These are phyloP conservation scores for Trichoderma parareesei DNA, from an alignment of 495 filamentous ascomycete genomes.

Conservation along the genomic window DNA sequence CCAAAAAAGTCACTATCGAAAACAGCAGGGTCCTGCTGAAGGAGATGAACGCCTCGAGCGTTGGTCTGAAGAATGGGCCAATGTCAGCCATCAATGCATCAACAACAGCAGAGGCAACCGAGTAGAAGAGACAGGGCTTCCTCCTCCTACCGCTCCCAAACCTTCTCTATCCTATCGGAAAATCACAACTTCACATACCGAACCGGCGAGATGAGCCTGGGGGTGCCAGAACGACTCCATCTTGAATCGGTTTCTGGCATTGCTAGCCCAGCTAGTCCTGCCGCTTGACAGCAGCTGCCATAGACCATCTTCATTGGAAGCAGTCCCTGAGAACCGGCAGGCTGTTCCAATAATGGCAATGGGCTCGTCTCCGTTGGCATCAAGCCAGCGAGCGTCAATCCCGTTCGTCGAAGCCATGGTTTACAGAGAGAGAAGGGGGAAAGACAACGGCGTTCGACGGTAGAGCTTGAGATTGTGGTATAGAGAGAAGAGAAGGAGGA, in stretches of 20 bases:
- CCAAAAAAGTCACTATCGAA: conserved; percentile 10
- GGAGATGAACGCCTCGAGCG: background rate
- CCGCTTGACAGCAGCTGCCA: conserved; percentile 3
- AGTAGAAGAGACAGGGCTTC: background rate
- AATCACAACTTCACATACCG: background rate
- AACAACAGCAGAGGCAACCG: background rate
- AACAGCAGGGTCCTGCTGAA: conserved; percentile 1
- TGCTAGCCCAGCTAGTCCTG: conserved; percentile 4
- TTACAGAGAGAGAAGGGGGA: background rate
- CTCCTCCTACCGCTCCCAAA: too few species aligned
- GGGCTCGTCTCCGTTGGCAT: conserved; percentile 7
- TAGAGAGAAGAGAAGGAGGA: background rate
- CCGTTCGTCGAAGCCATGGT: background rate
- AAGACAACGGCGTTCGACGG: background rate
- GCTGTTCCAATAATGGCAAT: conserved; percentile 9
- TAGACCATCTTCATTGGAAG: background rate
- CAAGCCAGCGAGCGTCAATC: background rate
- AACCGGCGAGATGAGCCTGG: background rate
- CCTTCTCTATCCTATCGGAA: too few species aligned
- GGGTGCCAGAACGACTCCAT: conserved; percentile 7
- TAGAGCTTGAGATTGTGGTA: background rate
- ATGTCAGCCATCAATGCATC: background rate
- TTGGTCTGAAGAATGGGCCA: background rate
- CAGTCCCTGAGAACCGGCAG: conserved; percentile 7
- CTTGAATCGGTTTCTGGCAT: conserved; percentile 3